Base-by-base conservation (phyloP, 352 stramenopile genomes). In the Pythium aquatile region DNA sequence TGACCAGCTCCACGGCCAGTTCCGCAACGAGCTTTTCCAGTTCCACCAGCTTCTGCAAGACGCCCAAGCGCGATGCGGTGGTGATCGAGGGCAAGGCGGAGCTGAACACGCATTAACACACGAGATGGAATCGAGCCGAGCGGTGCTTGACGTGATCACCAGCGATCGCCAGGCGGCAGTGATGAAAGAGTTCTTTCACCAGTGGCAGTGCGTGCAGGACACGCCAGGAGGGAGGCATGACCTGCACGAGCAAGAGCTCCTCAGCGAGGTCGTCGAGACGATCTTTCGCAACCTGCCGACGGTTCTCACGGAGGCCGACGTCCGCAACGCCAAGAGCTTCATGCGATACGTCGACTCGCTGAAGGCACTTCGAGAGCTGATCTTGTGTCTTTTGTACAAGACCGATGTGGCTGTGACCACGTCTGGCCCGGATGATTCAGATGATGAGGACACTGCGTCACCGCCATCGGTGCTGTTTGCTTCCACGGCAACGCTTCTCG, bases 21-120 rank as follows among this genome's bases (percentile, higher is more conserved):
- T 87, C 42, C 77, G 71, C 6, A 75, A 89, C 51, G 79, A 90
- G 42, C 72, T 92, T 2, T 84, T 92, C 56, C 75, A 79, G 37
- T 87, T 92, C 57, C 81, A 90, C 52, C 83, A 92, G 63, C 55
- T 87, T 10, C 62, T 92, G 11, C 70, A 73, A 0, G 81, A 92
- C 52, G 67, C 69, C 2, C 69, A 79, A 1, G 58, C 72, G 3
- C 40, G 42, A 4, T 58, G 52, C 53, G 26, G 61, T 48, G 28
- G 28, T 3, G 29, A 58, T 11, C 17, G 65, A 1, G 59, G 73
- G 3, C 26, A 66, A 5, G 44, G n/a, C 2, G 17, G 6, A 8
- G 24, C 55, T 7, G 52, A 55, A 49, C 9, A 29, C n/a, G 8
- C 40, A 33, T 44, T 67, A 20, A 16, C 52, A 2, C 7, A n/a